Base-by-base conservation (phyloP, 176 grass and related monocot species). In the Urochloa ruziziensis region DNA sequence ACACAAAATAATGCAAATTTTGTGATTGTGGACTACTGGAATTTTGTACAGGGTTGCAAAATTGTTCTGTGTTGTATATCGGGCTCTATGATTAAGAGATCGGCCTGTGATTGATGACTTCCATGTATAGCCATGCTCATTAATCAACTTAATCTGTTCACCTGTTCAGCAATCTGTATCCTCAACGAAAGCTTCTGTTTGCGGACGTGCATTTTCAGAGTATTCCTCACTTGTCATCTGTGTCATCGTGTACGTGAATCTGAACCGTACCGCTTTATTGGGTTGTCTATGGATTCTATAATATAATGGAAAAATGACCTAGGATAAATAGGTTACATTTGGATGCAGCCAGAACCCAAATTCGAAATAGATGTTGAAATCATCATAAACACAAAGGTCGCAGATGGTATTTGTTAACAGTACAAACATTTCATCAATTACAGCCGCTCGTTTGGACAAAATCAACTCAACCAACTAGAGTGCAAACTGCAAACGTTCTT, bases 11-110 rank as follows among this genome's bases (percentile, higher is more conserved):
- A 48, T 30, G 24, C 40, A 30, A 32, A 39, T 79, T 78, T 90
- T 79, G 88, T 40, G 3, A 78, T 66, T 39, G 4, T 6, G 7
- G 48, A 77, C 32, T 54, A 37, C 27, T 57, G 73, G 69, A 73
- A 90, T 66, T 51, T 42, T 90, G 79, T 79, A 83, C 37, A 79
- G 66, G 18, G 48, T 61, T 73, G 47, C n/a, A 17, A 64, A 30
- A 59, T n/a, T 65, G 59, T 23, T 65, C 44, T n/a, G n/a, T n/a
- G n/a, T n/a, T n/a, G n/a, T n/a, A 47, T 53, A 77, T 82, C 48
- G 18, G 17, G n/a, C 19, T 67, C 42, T 67, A 56, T 89, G 83
- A 57, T 65, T 32, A 76, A 62, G 71, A 63, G 44, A 71, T 47
- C 65, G 12, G 6, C 57, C 23, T 33, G 9, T n/a, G 15, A 57